phyloP scores from a whole-genome alignment of 2,329 filamentous ascomycete species.

The Dichotomopilus funicola region DNA sequence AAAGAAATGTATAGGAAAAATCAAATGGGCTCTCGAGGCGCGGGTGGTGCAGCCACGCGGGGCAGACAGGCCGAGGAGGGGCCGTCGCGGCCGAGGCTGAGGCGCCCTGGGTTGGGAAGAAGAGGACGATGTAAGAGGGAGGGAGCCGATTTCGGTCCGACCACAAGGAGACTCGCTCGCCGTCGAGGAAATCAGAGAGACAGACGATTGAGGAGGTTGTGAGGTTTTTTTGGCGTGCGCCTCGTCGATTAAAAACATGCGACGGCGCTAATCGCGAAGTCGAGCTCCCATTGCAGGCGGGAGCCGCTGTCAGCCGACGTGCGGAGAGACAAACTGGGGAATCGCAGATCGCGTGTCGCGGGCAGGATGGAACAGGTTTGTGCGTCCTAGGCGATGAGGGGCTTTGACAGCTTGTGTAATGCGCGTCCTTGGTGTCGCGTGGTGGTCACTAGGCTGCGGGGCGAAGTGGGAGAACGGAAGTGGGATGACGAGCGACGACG shows the following conservation, averaged over 20 bases:
- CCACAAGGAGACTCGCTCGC: conserved; percentile 2
- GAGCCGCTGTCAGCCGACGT: conserved; percentile 13
- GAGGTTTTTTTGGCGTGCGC: conserved; percentile 9
- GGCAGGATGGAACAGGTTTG: neutral
- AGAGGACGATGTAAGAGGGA: too few relatives aligned
- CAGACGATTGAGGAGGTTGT: conserved; percentile 4
- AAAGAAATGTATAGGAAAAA: neutral
- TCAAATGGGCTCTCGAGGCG: neutral
- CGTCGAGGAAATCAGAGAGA: neutral
- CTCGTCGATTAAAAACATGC: conserved; percentile 16
- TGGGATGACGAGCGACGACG: neutral
- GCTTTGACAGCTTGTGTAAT: neutral
- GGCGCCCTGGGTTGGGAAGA: too few relatives aligned
- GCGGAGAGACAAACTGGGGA: conserved; percentile 5
- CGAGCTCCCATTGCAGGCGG: conserved; percentile 23
- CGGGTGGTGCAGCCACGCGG: neutral
- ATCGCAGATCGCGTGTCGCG: conserved; percentile 13
- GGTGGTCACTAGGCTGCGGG: neutral
- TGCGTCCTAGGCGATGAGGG: neutral
- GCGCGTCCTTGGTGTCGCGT: conserved; percentile 14
- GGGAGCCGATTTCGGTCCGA: too few relatives aligned
- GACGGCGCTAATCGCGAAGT: conserved; percentile 20
- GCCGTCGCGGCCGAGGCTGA: neutral
- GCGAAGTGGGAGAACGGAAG: neutral
- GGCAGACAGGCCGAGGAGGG: neutral